Evolutionary conservation across 768 basidiomycete genomes (phyloP).

Genomic region (Clitopilus hobsonii): DNA sequence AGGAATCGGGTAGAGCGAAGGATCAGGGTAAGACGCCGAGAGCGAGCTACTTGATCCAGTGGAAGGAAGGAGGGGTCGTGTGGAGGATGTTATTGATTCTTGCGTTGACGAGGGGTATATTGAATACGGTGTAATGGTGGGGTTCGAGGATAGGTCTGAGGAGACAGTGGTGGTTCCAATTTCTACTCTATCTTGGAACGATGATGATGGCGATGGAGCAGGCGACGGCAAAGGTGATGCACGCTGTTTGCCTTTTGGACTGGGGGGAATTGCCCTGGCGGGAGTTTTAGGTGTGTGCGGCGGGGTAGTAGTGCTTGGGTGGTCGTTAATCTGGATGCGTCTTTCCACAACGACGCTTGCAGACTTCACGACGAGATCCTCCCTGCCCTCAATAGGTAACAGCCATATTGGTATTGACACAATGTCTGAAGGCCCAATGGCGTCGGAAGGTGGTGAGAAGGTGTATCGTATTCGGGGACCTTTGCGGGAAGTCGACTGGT

Average conservation of each 20-base stretch:
- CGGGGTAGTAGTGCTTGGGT: conserved; percentile 14
- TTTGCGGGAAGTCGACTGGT: conserved; percentile 47
- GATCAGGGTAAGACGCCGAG: conserved; percentile 10
- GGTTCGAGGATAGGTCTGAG: conserved; percentile 29
- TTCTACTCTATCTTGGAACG: conserved; percentile 3
- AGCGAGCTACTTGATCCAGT: conserved; percentile 12
- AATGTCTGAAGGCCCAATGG: conserved; percentile 71
- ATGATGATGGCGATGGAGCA: conserved; percentile 26
- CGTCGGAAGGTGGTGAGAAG: conserved; percentile 46
- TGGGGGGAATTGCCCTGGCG: conserved; percentile 6
- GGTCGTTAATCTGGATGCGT: conserved; percentile 58
- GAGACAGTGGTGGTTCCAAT: conserved; percentile 1
- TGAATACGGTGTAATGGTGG: conserved; percentile 36
- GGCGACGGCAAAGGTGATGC: conserved; percentile 15
- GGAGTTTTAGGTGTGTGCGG: conserved; percentile 17
- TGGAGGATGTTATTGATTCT: conserved; percentile 23
- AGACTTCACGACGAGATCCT: conserved; percentile 49
- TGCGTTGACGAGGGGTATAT: conserved; percentile 26
- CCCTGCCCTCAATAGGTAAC: conserved; percentile 47
- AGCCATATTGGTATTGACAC: conserved; percentile 62
- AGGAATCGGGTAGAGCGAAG: conserved; percentile 16
- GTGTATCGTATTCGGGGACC: conserved; percentile 57
- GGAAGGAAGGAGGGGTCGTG: conserved; percentile 21
- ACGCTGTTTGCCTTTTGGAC: conserved; percentile 9
- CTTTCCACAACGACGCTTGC: conserved; percentile 67